Evolutionary conservation across 2,329 filamentous ascomycete genomes (phyloP).

Genomic region (Penicillium sp.): DNA sequence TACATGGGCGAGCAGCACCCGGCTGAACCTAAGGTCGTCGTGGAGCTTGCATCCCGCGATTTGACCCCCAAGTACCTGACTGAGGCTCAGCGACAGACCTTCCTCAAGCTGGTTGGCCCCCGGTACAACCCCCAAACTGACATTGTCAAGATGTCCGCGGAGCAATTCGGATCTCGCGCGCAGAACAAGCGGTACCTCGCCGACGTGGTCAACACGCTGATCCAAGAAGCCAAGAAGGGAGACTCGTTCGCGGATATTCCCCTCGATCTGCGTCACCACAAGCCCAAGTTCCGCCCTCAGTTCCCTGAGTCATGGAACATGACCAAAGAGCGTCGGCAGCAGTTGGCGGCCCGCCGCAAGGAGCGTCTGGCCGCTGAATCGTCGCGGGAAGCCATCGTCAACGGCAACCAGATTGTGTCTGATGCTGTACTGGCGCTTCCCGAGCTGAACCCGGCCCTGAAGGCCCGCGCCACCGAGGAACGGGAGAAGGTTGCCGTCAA

Average conservation of each 20-base stretch:
- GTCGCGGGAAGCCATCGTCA: slow-evolving; percentile 59
- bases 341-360: slow-evolving; percentile 65
- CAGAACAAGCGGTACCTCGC: slow-evolving; percentile 97
- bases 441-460: slow-evolving; percentile 34
- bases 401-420: slow-evolving; percentile 45
- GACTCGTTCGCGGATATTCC: slow-evolving; percentile 90
- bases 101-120: slow-evolving; percentile 81
- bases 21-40: slow-evolving; percentile 87
- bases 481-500: slow-evolving; percentile 32
- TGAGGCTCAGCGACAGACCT: slow-evolving; percentile 70
- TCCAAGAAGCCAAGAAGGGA: slow-evolving; percentile 74
- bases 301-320: slow-evolving; percentile 86
- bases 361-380: slow-evolving; percentile 59
- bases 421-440: slow-evolving; percentile 37
- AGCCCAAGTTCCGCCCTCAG: slow-evolving; percentile 63
- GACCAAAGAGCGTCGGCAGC: slow-evolving; percentile 66
- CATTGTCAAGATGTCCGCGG: slow-evolving; percentile 85
- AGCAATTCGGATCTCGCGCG: slow-evolving; percentile 82
- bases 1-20: slow-evolving; percentile 96
- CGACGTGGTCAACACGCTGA: slow-evolving; percentile 71
- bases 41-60: slow-evolving; percentile 80
- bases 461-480: slow-evolving; percentile 27
- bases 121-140: slow-evolving; percentile 86
- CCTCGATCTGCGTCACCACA: slow-evolving; percentile 84
- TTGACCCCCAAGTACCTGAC: slow-evolving; percentile 63